Evolutionary conservation across 106 monocot genomes (phyloP).

Genomic region (Phalaenopsis equestris): DNA sequence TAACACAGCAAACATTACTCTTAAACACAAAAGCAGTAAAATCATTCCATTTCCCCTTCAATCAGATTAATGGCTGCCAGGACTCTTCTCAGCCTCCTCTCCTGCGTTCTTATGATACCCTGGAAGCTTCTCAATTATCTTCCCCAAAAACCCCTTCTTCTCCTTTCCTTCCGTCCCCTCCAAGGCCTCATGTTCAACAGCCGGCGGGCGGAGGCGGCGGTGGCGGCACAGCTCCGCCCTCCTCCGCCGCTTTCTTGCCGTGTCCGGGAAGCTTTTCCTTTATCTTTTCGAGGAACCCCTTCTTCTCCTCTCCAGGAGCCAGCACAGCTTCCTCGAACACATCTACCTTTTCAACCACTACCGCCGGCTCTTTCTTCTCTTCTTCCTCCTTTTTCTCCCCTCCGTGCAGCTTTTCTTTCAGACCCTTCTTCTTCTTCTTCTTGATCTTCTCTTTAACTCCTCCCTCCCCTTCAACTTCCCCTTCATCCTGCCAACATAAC

Average conservation of each 20-base stretch:
- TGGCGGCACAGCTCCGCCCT: background rate
- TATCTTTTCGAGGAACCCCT: slow-evolving; percentile 14
- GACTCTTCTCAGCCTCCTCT: slow-evolving; percentile 11
- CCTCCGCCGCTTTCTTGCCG: background rate
- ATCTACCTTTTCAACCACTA: background rate
- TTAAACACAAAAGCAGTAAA: background rate
- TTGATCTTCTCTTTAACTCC: slow-evolving; percentile 8
- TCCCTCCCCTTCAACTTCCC: slow-evolving; percentile 11
- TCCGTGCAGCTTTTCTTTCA: background rate
- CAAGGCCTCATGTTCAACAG: background rate
- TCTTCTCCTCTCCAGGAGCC: background rate
- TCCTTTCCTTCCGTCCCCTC: slow-evolving; percentile 8
- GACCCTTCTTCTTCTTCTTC: slow-evolving; percentile 4
- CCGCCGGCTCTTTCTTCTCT: background rate
- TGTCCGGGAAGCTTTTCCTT: slow-evolving; percentile 14
- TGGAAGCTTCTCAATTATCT: slow-evolving; percentile 20
- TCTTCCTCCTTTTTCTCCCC: slow-evolving; percentile 1
- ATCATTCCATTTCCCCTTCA: background rate
- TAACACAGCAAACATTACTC: background rate
- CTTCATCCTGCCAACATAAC: background rate
- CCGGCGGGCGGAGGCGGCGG: background rate
- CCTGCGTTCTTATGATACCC: slow-evolving; percentile 10
- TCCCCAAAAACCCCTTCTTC: slow-evolving; percentile 19
- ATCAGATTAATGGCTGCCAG: background rate
- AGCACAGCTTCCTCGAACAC: background rate